Evolutionary conservation across 805 yeast species (phyloP).

Genomic region (Phaffomyces opuntiae): DNA sequence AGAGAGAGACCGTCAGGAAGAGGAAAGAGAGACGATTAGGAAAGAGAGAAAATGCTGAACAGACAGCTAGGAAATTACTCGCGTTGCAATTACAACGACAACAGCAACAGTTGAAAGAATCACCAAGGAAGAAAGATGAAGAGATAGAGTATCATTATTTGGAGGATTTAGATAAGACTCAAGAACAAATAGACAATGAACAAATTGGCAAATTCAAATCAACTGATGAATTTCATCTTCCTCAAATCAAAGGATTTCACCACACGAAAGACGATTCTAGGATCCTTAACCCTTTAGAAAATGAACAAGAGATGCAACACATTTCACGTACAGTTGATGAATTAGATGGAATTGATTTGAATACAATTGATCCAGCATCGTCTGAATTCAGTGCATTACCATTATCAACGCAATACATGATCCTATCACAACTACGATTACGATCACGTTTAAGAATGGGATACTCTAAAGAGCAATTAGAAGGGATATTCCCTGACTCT

Average conservation of each 20-base stretch:
- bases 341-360: conserved; percentile 62
- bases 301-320: conserved; percentile 46
- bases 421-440: conserved; percentile 72
- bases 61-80: conserved; percentile 73
- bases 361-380: conserved; percentile 78
- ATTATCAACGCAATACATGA: conserved; percentile 78
- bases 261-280: conserved; percentile 59
- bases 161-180: conserved; percentile 25
- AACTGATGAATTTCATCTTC: conserved; percentile 83
- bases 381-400: conserved; percentile 73
- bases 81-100: conserved; percentile 68
- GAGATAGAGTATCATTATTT: conserved; percentile 27
- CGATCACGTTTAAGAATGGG: conserved; percentile 94
- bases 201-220: conserved; percentile 42
- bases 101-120: conserved; percentile 1
- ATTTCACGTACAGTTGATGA: conserved; percentile 34
- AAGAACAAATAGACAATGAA: conserved; percentile 1
- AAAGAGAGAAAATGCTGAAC: conserved; percentile 56
- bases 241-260: conserved; percentile 52
- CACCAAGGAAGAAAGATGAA: conserved; percentile 13
- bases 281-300: conserved; percentile 67
- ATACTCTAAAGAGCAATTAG: conserved; percentile 81
- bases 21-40: conserved; percentile 73
- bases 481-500: conserved; percentile 71
- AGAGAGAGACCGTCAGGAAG: conserved; percentile 66